Percentiles rank a stretch among this genome's conserved stretches.
Conservation (phyloP, 345 rosid genomes). For the Boechera divaricarpa region DNA sequence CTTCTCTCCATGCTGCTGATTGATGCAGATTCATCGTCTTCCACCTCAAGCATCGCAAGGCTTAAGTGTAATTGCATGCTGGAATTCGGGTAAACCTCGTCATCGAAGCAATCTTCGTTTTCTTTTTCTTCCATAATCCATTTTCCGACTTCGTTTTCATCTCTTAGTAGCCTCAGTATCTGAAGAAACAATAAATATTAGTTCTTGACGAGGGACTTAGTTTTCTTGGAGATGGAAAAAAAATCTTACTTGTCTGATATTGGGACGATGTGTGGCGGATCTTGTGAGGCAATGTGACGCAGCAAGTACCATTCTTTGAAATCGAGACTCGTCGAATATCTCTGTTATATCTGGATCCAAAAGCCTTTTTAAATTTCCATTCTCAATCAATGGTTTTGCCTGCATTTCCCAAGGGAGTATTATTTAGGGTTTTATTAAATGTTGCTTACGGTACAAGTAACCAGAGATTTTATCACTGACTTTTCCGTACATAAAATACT, state of each 20-base stretch:
- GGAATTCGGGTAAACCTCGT: conserved; percentile 79
- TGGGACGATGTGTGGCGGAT: conserved; percentile 77
- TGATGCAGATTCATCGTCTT: conserved; percentile 61
- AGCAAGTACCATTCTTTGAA: conserved; percentile 77
- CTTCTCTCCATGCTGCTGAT: conserved; percentile 62
- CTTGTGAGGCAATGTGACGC: conserved; percentile 73
- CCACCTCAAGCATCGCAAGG: conserved; percentile 71
- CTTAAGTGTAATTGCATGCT: conserved; percentile 59
- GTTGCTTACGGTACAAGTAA: conserved; percentile 10
- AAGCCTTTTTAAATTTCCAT: conserved; percentile 53
- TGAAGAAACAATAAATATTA: conserved; percentile 38
- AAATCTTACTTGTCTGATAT: conserved; percentile 46
- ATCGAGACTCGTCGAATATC: conserved; percentile 54
- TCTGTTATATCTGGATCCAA: conserved; percentile 63
- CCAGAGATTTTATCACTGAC: not conserved
- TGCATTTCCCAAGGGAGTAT: conserved; percentile 40
- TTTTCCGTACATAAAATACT: too few relatives aligned
- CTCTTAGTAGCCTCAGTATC: conserved; percentile 69
- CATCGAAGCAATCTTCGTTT: conserved; percentile 57
- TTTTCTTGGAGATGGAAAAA: not conserved
- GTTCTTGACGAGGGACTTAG: not conserved
- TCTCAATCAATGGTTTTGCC: conserved; percentile 76
- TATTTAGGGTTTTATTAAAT: not conserved
- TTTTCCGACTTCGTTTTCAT: conserved; percentile 47
- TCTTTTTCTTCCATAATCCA: conserved; percentile 42